Evolutionary conservation across 805 yeast genomes (phyloP), one percentile per base, ranked within the genome.

Genomic region (Metschnikowia baotianmanensis): DNA sequence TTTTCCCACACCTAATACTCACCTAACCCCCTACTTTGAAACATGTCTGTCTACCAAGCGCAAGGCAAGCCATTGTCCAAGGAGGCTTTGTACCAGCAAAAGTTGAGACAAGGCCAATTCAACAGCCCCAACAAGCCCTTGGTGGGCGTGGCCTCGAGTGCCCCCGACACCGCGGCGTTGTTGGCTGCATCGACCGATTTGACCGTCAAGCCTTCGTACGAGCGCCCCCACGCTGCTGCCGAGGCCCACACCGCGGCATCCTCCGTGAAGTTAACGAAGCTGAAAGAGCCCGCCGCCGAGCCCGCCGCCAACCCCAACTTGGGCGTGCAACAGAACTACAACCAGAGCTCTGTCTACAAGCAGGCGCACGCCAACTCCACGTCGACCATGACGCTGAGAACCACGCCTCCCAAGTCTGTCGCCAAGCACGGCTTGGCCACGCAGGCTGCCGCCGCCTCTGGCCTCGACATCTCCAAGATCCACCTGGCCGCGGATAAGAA

Each of bases 101-200:
- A 81, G 51, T 63, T 82, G 57, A 83, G 77, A 53, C 82, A 81
- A 52, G 90, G 90, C 21, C 69, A 78, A 26, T 83, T 69, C 63
- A 49, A 84, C 77, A 34, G 77, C 62, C 57, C 71, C 36, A 46
- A 73, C 15, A 67, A 62, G 37, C 69, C 69, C 3, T 63, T 72
- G 9, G 63, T 80, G 5, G 90, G 91, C n/a, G 84, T 83, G 22
- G 72, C 77, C 46, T 72, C 81, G 43, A 71, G 77, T 30, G 86
- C 89, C 21, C 76, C 86, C 12, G 88, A 82, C 56, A 77, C 84
- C 5, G 91, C 95, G 35, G 93, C 93, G 1, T 65, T 83, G 39
- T 67, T 83, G 46, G 95, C 93, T 2, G 77, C 86, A 6, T 76
- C 80, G 10, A 64, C 84, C 2, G 85, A 80, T 58, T 69, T 81